Evolutionary conservation across 2,329 filamentous ascomycete species (phyloP), one percentile per base, ranked within the genome.

Genomic region (Bimuria novae-zelandiae): DNA sequence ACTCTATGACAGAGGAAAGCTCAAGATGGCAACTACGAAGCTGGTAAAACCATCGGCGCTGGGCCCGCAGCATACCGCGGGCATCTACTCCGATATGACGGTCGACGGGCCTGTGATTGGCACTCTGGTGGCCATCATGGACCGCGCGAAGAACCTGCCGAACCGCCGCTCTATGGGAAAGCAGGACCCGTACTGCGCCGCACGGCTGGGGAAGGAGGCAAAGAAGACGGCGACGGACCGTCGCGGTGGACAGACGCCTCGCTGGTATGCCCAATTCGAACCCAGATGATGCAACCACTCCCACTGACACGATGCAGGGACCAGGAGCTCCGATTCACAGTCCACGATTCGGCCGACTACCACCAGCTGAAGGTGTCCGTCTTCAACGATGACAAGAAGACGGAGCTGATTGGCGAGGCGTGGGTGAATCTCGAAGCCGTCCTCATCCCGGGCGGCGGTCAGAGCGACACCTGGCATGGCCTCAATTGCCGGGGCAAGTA

Each of bases 321-420:
- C 74, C 91, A 97, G 76, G 94, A 99, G 75, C 84, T 99, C 39
- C 90, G 94, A 56, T 99, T 97, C 71, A 90, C 85, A 39, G 94
- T 99, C 14, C 93, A 97, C 81, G 92, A 97, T 69, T 97, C 92
- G 14, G 88, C 92, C 16, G 94, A 99, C 76, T 99, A 99, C 79
- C 92, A 91, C 76, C 90, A 92, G 71, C 82, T 99, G 52, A 99
- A 99, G 73, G 82, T 97, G 14, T 97, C 93, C 2, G 85, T 97
- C 5, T 99, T 99, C 78, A 97, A 96, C 71, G 94, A 99, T 68
- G 94, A 99, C 76, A 97, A 97, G 79, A 95, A 89, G 78, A 97
- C 93, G 0, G 94, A 99, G 62, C 76, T 99, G 60, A 97, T 99
- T 65, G 94, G 94, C 60, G 94, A 99, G 75, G 87, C 90, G 6